A percentile compares a stretch with the other conserved stretches of the same genome.
These are phyloP conservation scores for Silene conica DNA, from an alignment of 148 eudicot species.

Conservation along the genomic window DNA sequence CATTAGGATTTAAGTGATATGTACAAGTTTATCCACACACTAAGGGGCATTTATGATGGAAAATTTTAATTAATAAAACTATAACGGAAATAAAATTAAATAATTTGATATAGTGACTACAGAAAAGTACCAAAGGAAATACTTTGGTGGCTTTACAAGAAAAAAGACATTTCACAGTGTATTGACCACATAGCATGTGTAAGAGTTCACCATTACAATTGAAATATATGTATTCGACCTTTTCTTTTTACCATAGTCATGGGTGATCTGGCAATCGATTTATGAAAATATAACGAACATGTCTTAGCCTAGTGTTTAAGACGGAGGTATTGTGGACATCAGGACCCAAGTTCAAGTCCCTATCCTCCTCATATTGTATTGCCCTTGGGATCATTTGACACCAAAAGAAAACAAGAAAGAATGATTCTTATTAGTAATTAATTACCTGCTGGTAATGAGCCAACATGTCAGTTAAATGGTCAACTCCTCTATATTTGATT, in stretches of 20 bases:
- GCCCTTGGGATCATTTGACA: neutral
- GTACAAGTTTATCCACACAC: neutral
- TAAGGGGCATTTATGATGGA: neutral
- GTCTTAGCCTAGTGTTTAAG: neutral
- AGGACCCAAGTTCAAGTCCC: too few relatives aligned
- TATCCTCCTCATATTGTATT: too few relatives aligned
- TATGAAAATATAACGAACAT: neutral
- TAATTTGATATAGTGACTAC: neutral
- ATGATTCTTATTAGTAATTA: conserved; percentile 15
- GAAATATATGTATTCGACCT: neutral
- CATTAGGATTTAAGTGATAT: neutral
- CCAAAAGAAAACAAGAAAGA: neutral
- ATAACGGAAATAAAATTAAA: neutral
- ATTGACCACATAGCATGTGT: neutral
- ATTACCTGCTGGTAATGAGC: conserved; percentile 78
- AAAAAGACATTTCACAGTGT: neutral
- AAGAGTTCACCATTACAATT: neutral
- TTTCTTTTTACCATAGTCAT: neutral
- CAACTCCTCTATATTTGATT: conserved; percentile 64
- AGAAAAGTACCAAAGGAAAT: neutral
- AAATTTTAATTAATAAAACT: neutral
- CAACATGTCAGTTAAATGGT: conserved; percentile 75
- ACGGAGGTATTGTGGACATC: too few relatives aligned
- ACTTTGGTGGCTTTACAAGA: neutral
- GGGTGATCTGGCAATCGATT: neutral